These are phyloP conservation scores for Picea mariana DNA, from an alignment of 83 land plant species.

Conservation along the genomic window DNA sequence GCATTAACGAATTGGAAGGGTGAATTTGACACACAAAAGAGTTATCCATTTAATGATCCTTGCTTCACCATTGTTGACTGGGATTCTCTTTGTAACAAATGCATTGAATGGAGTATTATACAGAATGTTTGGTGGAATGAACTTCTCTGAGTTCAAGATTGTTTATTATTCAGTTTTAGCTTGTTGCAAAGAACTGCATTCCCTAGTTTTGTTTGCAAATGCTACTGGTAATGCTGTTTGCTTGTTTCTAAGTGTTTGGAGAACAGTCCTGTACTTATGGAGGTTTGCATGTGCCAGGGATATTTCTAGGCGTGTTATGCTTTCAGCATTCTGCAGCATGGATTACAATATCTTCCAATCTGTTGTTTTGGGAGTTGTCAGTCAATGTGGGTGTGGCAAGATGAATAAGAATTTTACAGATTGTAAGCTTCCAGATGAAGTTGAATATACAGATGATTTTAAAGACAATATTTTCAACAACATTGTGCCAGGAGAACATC, in stretches of 20 bases:
- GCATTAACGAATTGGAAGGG: too few species aligned
- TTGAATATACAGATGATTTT: background rate
- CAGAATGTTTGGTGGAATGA: background rate
- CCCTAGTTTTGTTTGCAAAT: background rate
- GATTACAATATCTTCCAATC: constrained; percentile 10
- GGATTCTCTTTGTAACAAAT: background rate
- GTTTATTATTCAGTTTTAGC: background rate
- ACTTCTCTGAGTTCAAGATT: background rate
- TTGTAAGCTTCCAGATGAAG: background rate
- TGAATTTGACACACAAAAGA: too few species aligned
- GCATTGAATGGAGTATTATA: background rate
- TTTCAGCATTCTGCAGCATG: constrained; percentile 2
- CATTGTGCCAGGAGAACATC: background rate
- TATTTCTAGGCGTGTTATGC: background rate
- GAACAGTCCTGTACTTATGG: background rate
- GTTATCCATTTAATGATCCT: background rate
- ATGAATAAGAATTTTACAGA: background rate
- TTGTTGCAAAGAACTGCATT: background rate
- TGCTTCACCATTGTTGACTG: background rate
- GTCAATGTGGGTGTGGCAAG: background rate
- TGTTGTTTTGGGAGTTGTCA: background rate
- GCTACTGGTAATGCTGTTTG: background rate
- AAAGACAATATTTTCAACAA: background rate
- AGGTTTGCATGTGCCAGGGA: constrained; percentile 6
- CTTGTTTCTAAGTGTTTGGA: background rate